phyloP scores from a whole-genome alignment of 2,329 filamentous ascomycete genomes.

The Huntiella bhutanensis region DNA sequence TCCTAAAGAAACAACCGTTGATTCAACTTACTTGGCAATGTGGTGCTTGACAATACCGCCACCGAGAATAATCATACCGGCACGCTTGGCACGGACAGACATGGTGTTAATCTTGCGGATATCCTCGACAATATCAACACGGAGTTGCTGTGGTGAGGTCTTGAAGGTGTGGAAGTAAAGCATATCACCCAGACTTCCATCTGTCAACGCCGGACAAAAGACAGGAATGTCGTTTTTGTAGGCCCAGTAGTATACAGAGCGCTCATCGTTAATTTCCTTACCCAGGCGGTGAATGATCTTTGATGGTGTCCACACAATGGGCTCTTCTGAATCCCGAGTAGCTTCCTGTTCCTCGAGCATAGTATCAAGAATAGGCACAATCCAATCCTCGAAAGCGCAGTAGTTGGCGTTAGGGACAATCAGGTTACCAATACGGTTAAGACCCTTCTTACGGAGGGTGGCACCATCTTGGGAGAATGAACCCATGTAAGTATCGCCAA shows the following conservation, averaged over 20 bases:
- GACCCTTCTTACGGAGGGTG: conserved; percentile 59
- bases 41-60: conserved; percentile 96
- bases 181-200: conserved; percentile 94
- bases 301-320: conserved; percentile 81
- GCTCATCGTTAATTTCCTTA: conserved; percentile 82
- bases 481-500: conserved; percentile 82
- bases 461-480: conserved; percentile 64
- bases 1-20: background rate
- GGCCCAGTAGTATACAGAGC: conserved; percentile 91
- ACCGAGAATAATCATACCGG: conserved; percentile 88
- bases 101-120: conserved; percentile 87
- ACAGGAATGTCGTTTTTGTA: conserved; percentile 93
- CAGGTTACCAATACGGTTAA: conserved; percentile 92
- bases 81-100: conserved; percentile 66
- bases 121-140: conserved; percentile 83
- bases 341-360: conserved; percentile 91
- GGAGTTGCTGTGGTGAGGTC: conserved; percentile 59
- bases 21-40: conserved; percentile 52
- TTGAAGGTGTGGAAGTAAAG: conserved; percentile 97
- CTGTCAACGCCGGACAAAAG: conserved; percentile 89
- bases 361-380: conserved; percentile 80
- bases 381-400: conserved; percentile 94
- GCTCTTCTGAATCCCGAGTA: conserved; percentile 45
- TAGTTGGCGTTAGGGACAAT: conserved; percentile 90
- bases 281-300: conserved; percentile 81